Evolutionary conservation across 73 alveolate genomes (phyloP).

Genomic region (Paramecium pentaurelia): DNA sequence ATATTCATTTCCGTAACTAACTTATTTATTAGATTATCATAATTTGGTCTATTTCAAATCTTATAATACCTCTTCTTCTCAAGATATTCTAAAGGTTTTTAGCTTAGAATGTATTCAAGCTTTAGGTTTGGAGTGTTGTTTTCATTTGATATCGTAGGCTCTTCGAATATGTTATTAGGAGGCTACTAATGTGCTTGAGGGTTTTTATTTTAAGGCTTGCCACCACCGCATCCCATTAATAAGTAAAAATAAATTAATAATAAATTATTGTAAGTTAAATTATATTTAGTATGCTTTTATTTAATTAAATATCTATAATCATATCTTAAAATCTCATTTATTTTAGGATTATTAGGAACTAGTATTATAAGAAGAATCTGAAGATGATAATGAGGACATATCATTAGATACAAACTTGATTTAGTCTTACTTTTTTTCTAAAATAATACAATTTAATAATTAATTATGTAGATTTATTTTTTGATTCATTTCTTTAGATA

Average conservation of each 20-base stretch:
- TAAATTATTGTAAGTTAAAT: neutral
- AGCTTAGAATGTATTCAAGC: neutral
- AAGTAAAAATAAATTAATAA: neutral
- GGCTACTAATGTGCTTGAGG: neutral
- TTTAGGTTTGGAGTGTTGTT: neutral
- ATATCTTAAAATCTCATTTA: neutral
- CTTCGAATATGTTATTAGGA: neutral
- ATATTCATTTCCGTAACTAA: neutral
- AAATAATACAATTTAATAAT: neutral
- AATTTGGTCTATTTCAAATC: neutral
- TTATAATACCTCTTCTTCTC: neutral
- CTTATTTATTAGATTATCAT: neutral
- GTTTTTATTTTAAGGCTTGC: neutral
- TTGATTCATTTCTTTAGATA: too few species aligned
- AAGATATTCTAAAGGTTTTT: neutral
- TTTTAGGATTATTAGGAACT: neutral
- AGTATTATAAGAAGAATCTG: neutral
- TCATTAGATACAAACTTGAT: neutral
- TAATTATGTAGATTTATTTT: too few species aligned
- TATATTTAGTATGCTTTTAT: neutral
- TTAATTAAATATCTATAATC: neutral
- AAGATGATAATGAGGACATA: neutral
- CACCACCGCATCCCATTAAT: neutral
- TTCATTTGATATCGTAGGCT: neutral
- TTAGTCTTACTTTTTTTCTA: neutral